phyloP scores from a whole-genome alignment of 192 early-diverging fungal species.

The Backusella morwellensis region DNA sequence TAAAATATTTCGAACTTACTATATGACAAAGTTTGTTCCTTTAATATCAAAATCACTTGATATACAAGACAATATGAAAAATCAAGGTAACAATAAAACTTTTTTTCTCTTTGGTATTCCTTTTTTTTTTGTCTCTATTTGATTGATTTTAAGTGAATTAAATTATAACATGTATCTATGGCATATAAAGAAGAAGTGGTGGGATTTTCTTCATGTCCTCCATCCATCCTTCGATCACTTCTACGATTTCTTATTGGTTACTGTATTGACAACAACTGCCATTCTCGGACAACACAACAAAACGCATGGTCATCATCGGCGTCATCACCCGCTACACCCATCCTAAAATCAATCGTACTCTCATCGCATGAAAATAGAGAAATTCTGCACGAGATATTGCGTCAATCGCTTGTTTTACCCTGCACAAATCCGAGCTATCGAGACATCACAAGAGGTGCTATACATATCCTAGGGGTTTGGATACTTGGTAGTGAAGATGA shows the following conservation, averaged over 20 bases:
- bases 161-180: neutral
- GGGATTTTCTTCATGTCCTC: slow-evolving; percentile 71
- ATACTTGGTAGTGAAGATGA: slow-evolving; percentile 66
- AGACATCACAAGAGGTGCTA: slow-evolving; percentile 62
- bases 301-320: slow-evolving; percentile 29
- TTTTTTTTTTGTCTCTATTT: slow-evolving; percentile 3
- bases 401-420: slow-evolving; percentile 68
- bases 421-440: slow-evolving; percentile 48
- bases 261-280: slow-evolving; percentile 56
- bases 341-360: slow-evolving; percentile 60
- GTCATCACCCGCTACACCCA: slow-evolving; percentile 59
- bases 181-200: slow-evolving; percentile 11
- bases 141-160: neutral
- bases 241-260: slow-evolving; percentile 66
- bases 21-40: slow-evolving; percentile 74
- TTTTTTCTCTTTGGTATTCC: slow-evolving; percentile 21
- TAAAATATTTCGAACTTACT: slow-evolving; percentile 63
- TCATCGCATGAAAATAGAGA: slow-evolving; percentile 62
- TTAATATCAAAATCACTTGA: slow-evolving; percentile 46
- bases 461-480: slow-evolving; percentile 70
- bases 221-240: slow-evolving; percentile 60
- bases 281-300: slow-evolving; percentile 23
- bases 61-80: slow-evolving; percentile 21
- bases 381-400: slow-evolving; percentile 73
- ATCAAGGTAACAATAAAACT: slow-evolving; percentile 20